Evolutionary conservation across 106 monocot species (phyloP).

Genomic region (Iris macrosiphon): DNA sequence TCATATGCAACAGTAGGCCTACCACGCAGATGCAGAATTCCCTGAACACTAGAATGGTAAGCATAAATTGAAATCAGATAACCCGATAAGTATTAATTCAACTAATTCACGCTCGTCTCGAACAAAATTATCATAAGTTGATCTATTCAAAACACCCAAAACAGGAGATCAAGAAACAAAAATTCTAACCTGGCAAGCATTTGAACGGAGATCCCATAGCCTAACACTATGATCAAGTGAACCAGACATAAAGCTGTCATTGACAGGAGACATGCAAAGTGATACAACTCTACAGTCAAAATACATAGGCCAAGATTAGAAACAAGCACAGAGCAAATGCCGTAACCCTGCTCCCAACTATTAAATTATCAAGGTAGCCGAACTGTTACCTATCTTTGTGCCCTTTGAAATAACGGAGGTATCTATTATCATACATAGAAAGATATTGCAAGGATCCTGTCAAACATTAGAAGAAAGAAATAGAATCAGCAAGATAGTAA

Average conservation of each 20-base stretch:
- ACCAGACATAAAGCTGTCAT: slow-evolving; percentile 99
- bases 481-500: too few species aligned
- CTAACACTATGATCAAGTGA: slow-evolving; percentile 95
- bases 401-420: slow-evolving; percentile 98
- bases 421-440: slow-evolving; percentile 95
- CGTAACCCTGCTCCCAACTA: background rate
- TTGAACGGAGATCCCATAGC: slow-evolving; percentile 97
- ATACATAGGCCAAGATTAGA: slow-evolving; percentile 3
- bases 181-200: slow-evolving; percentile 89
- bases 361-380: slow-evolving; percentile 1
- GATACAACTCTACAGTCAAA: slow-evolving; percentile 74
- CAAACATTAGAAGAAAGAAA: too few species aligned
- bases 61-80: slow-evolving; percentile 18
- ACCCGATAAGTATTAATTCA: too few species aligned
- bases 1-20: slow-evolving; percentile 97
- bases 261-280: slow-evolving; percentile 97
- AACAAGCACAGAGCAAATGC: background rate
- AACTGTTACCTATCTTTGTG: slow-evolving; percentile 71
- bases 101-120: too few species aligned
- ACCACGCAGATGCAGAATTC: slow-evolving; percentile 78
- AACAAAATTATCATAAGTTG: too few species aligned
- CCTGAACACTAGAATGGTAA: slow-evolving; percentile 46
- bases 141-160: background rate
- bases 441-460: slow-evolving; percentile 82
- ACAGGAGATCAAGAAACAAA: background rate